Conservation (phyloP, 139 green algal genomes). For the Ettlia oleoabundans region DNA sequence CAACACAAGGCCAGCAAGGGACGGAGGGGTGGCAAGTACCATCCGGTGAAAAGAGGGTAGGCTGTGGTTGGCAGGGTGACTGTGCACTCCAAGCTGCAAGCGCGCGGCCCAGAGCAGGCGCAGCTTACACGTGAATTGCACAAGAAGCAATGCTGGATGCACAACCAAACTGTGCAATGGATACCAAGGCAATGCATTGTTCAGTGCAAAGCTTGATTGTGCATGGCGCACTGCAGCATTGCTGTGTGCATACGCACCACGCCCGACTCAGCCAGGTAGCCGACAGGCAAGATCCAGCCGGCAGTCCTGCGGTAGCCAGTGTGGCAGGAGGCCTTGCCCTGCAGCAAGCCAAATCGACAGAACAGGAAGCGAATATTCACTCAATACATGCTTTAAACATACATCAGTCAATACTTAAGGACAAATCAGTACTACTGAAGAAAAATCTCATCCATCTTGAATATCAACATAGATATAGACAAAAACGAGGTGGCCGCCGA, state of each 20-base stretch:
- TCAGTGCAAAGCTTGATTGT: background rate
- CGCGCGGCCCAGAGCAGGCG: no score
- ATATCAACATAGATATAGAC: background rate
- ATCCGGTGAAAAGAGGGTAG: no score
- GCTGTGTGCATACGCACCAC: background rate
- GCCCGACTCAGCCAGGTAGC: slow-evolving; percentile 5
- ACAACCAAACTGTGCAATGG: no score
- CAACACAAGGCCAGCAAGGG: background rate
- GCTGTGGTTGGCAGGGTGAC: no score
- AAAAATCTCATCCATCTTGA: background rate
- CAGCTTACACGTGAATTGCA: no score
- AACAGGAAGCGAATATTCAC: no score
- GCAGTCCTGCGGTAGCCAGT: slow-evolving; percentile 52
- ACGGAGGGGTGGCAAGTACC: background rate
- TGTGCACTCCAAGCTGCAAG: no score
- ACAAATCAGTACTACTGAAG: background rate
- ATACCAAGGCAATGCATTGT: background rate
- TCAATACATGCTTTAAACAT: no score
- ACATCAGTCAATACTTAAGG: no score
- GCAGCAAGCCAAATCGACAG: no score
- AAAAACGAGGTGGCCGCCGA: background rate
- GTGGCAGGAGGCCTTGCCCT: slow-evolving; percentile 52
- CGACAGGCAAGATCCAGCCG: slow-evolving; percentile 47
- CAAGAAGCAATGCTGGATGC: no score
- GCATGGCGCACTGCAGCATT: background rate